Evolutionary conservation across 257 asterid genomes (phyloP), one percentile per base, ranked within the genome.

Genomic region (Petrea volubilis): DNA sequence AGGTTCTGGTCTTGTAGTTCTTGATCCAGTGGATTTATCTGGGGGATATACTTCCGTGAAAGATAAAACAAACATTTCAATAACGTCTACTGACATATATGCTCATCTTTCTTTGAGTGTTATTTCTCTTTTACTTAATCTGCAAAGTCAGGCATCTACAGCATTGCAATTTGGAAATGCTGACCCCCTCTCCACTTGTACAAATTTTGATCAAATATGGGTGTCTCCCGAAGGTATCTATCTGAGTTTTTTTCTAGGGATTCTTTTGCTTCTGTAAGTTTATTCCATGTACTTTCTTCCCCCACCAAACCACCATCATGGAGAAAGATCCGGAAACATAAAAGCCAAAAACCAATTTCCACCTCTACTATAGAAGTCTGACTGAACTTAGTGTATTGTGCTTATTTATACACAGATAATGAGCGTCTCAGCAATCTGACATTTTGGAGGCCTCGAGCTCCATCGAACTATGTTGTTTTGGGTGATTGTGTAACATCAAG

Each of bases 401-500:
- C 65, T 72, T 73, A 46, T 72, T 75, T 75, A 58, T 82, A 67
- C 63, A 57, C 91, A 91, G 99, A 89, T 73, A 84, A 84, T 76
- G 97, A 91, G 59, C 76, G 57, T 77, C 91, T 91, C 71, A 83
- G 91, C 88, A 86, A 91, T 78, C 78, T 94, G 76, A 94, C 98
- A 65, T 94, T 94, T 80, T 94, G 99, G 99, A 90, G 99, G 89
- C 99, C 99, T 58, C 86, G 90, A 70, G 98, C 99, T 85, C 98
- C 97, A 38, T 82, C 98, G 21, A 94, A 94, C 75, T 94, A 91
- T 86, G 99, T 84, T 71, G 77, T 90, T 75, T 77, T 94, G 86
- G 99, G 99, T 51, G 99, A 94, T 83, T 91, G 97, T 74, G 86
- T 94, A 75, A 94, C 99, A 46, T 94, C 99, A 71, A 83, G 99